A percentile compares a stretch with the other conserved stretches of the same genome.
phyloP scores from a whole-genome alignment of 345 rosid species.

The Acer campestre region DNA sequence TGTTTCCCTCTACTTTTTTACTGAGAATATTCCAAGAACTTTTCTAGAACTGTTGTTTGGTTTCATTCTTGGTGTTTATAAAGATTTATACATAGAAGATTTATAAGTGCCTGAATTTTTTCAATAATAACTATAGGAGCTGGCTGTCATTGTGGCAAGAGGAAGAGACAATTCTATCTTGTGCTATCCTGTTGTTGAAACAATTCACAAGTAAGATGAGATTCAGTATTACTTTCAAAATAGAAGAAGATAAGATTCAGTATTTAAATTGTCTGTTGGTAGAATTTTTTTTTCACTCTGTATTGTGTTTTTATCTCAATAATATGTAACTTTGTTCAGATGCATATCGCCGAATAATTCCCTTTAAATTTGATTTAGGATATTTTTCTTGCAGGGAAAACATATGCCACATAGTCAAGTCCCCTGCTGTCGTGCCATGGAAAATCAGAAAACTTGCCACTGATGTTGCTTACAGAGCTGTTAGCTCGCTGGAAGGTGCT shows the following conservation, averaged over 20 bases:
- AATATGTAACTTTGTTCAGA: background rate
- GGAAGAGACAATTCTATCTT: constrained; percentile 80
- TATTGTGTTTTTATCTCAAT: background rate
- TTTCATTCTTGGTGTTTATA: background rate
- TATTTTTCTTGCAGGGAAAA: constrained; percentile 64
- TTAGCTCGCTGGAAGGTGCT: constrained; percentile 88
- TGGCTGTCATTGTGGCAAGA: constrained; percentile 94
- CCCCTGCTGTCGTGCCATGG: constrained; percentile 88
- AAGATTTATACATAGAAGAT: background rate
- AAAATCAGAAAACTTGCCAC: constrained; percentile 77
- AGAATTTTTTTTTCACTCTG: background rate
- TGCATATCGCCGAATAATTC: background rate
- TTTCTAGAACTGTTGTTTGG: background rate
- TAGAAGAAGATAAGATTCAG: background rate
- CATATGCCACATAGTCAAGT: constrained; percentile 94
- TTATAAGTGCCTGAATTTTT: background rate
- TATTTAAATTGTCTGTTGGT: constrained; percentile 7
- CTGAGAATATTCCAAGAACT: background rate
- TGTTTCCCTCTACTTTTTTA: too few species aligned
- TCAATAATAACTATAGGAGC: constrained; percentile 48
- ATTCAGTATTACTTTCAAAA: too few species aligned
- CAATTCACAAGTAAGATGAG: constrained; percentile 74
- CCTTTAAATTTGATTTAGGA: constrained; percentile 14
- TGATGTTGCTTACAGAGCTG: constrained; percentile 78
- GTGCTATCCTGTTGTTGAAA: constrained; percentile 94